Evolutionary conservation across 225 moss, liverwort and hornwort genomes (phyloP).

Genomic region (Physcomitrium patens): DNA sequence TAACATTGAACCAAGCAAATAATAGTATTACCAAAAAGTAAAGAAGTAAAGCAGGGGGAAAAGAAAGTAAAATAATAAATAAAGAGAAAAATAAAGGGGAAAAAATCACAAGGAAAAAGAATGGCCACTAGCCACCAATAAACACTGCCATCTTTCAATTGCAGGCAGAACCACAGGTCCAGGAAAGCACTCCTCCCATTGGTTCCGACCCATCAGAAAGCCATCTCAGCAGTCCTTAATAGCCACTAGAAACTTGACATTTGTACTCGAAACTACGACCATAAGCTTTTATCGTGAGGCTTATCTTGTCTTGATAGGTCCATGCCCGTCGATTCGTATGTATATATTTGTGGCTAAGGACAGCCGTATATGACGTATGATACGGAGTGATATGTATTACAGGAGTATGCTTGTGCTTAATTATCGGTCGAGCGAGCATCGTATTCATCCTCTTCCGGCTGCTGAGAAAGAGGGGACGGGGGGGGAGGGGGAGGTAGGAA

Average conservation of each 20-base stretch:
- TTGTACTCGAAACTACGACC: no score
- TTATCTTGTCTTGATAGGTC: slow-evolving; percentile 15
- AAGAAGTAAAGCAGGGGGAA: no score
- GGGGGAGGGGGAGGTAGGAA: neutral
- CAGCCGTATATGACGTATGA: no score
- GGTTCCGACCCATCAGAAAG: neutral
- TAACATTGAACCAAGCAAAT: no score
- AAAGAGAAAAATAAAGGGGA: neutral
- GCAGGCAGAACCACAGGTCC: neutral
- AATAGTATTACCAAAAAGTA: no score
- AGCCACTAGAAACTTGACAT: neutral
- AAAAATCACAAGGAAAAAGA: neutral
- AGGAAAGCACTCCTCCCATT: neutral
- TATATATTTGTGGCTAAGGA: neutral
- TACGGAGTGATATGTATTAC: neutral
- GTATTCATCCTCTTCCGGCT: slow-evolving; percentile 40
- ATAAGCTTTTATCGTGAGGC: neutral
- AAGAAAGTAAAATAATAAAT: neutral
- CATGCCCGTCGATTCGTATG: neutral
- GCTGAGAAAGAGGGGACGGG: slow-evolving; percentile 9
- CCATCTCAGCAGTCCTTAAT: neutral
- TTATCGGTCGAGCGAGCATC: neutral
- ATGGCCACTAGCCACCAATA: neutral
- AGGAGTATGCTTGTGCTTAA: neutral
- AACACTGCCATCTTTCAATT: neutral